Conservation (phyloP, 208 protist genomes). For the Leishmania guyanensis region DNA sequence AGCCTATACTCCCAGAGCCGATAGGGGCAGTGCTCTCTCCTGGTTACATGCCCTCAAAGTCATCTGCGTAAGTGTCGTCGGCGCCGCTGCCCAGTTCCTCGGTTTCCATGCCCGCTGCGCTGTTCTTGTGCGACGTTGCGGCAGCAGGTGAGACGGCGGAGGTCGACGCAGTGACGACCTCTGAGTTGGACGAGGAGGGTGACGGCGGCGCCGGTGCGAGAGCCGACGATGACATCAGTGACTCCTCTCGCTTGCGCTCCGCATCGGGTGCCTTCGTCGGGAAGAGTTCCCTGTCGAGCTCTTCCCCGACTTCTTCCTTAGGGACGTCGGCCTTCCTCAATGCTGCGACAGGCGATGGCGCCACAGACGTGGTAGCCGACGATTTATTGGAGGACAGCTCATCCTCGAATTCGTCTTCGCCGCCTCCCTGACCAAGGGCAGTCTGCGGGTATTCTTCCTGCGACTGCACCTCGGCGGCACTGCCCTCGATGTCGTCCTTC, state of each 20-base stretch:
- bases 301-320: neutral
- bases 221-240: neutral
- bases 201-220: neutral
- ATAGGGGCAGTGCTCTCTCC: neutral
- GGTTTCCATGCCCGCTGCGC: neutral
- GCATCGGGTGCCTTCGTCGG: constrained; percentile 3
- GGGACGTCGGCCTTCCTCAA: neutral
- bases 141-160: constrained; percentile 8
- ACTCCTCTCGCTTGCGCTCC: constrained; percentile 4
- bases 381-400: constrained; percentile 20
- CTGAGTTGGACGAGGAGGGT: constrained; percentile 6
- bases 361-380: neutral
- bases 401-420: constrained; percentile 37
- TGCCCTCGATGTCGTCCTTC: neutral
- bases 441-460: too few relatives aligned
- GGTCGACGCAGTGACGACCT: neutral
- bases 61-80: constrained; percentile 36
- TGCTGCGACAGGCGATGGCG: neutral
- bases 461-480: too few relatives aligned
- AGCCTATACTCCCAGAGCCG: neutral
- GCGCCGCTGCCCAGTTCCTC: constrained; percentile 16
- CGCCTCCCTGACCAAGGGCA: neutral
- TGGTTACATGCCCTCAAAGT: constrained; percentile 35
- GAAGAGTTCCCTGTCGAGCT: constrained; percentile 4
- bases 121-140: neutral